A percentile compares a stretch with the other conserved stretches of the same genome.
These are phyloP conservation scores for Penicillium sp. DNA, from an alignment of 2,329 filamentous ascomycete species.

Conservation along the genomic window DNA sequence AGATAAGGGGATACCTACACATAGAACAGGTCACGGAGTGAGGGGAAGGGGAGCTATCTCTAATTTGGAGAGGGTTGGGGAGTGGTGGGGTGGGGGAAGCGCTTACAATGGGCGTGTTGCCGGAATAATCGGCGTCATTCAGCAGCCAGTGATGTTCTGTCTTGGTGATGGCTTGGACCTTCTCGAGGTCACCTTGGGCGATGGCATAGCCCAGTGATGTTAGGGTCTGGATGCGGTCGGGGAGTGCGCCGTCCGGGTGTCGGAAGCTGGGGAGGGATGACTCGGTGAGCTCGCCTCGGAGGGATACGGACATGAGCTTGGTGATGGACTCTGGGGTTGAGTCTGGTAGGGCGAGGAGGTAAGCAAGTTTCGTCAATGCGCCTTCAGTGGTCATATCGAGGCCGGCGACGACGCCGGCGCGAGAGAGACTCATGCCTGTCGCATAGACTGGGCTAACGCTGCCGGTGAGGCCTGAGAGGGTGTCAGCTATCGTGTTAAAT, in stretches of 20 bases:
- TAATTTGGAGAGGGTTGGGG: too few species aligned
- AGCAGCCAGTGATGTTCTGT: conserved; percentile 65
- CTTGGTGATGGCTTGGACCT: conserved; percentile 64
- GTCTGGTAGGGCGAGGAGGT: conserved; percentile 67
- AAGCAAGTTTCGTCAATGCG: conserved; percentile 84
- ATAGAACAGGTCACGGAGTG: not conserved
- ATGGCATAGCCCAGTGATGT: conserved; percentile 78
- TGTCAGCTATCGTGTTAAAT: conserved; percentile 33
- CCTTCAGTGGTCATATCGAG: conserved; percentile 87
- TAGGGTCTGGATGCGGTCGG: conserved; percentile 61
- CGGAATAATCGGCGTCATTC: conserved; percentile 73
- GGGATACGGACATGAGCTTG: conserved; percentile 65
- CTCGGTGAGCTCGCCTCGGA: conserved; percentile 84
- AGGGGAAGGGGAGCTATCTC: too few species aligned
- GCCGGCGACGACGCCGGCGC: conserved; percentile 82
- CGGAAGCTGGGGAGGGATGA: conserved; percentile 68
- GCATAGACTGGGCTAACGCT: conserved; percentile 76
- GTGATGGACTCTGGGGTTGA: conserved; percentile 64
- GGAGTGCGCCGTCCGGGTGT: conserved; percentile 61
- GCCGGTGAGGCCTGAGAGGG: conserved; percentile 52
- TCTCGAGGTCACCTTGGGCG: conserved; percentile 62
- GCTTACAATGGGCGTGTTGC: conserved; percentile 61
- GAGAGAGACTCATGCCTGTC: conserved; percentile 70
- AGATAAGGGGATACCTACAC: not conserved
- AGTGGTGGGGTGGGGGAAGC: not conserved